Evolutionary conservation across 345 rosid genomes (phyloP), one percentile per base, ranked within the genome.

Genomic region (Populus tremula): DNA sequence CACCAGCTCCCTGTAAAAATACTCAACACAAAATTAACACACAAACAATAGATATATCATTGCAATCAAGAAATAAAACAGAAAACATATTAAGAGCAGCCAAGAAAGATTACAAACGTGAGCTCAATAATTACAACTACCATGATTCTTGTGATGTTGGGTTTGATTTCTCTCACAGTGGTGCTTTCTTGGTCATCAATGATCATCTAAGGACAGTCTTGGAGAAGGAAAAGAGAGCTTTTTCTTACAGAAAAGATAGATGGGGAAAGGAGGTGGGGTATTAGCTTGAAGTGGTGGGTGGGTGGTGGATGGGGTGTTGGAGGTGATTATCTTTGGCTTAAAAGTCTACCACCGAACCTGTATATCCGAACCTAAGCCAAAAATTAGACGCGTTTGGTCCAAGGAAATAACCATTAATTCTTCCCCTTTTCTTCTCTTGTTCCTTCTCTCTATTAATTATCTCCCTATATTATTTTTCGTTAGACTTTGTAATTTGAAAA

Each of bases 91-190:
- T 33, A 49, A 67, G n/a, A 8, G 67, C 12, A 67, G 8, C 41
- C 21, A 38, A 67, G 0, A 67, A 35, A 38, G 36, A 33, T 33
- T 33, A 33, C 5, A 36, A 6, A 67, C 20, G 41, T 67, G 27
- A 29, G 45, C 45, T 2, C 10, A 64, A 25, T 66, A 66, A 18
- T 6, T 2, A 17, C 14, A 67, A 10, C 8, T 8, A 88, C 94
- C 94, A 90, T 90, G 86, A 87, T 85, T 87, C 89, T 87, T 76
- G 88, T 78, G 87, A 81, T 87, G 76, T 85, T 87, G 77, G 89
- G 89, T 85, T 82, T 87, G 88, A 85, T 83, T 79, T 79, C 78
- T 62, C 78, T 62, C 3, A 74, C 78, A 8, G 81, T 71, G 80
- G 70, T 56, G 45, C 45, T 41, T 80, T 87, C 75, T 79, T 84